Evolutionary conservation across 345 rosid species (phyloP), one percentile per base, ranked within the genome.

Genomic region (Aquilaria yunnanensis): DNA sequence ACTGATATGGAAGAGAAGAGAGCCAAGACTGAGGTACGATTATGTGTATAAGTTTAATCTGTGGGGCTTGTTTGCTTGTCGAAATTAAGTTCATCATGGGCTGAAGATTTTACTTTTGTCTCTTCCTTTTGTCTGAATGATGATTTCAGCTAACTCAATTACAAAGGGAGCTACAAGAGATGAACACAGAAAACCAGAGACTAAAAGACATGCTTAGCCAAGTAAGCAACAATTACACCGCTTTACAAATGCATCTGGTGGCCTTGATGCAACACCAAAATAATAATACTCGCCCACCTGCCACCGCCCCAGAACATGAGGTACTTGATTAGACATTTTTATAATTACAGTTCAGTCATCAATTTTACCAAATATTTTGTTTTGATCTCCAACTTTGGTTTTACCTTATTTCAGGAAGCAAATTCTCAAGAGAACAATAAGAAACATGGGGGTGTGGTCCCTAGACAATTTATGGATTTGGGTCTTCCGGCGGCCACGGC

Each of bases 171-270:
- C 76, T 94, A 46, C 83, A 81, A 64, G 74, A 73, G 43, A 83
- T 84, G 91, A 89, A 81, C 8, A 55, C 66, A 14, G 99, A 94
- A 68, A 94, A 94, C 54, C 88, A 75, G 57, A 84, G 66, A 80
- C 64, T 94, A 14, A 87, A 47, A 74, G 96, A 88, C 58, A 83
- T 90, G 86, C 88, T 94, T 13, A 51, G 77, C 67, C 89, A 91
- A 79, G 96, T 91, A 2, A 68, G 68, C 62, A 85, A 58, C 75
- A 89, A 81, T 72, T 89, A 82, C 80, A 75, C 54, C 72, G 70
- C 90, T 13, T 67, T 94, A 14, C 87, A 88, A 54, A 77, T 80
- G 89, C 93, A 89, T 61, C 76, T 88, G 55, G 63, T 84, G 23
- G 62, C 89, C 11, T 62, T 85, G 30, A 77, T 81, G 85, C 96